Percentiles rank a stretch among this genome's conserved stretches.
phyloP scores from a whole-genome alignment of 805 yeast genomes.

The Lipomyces starkeyi region DNA sequence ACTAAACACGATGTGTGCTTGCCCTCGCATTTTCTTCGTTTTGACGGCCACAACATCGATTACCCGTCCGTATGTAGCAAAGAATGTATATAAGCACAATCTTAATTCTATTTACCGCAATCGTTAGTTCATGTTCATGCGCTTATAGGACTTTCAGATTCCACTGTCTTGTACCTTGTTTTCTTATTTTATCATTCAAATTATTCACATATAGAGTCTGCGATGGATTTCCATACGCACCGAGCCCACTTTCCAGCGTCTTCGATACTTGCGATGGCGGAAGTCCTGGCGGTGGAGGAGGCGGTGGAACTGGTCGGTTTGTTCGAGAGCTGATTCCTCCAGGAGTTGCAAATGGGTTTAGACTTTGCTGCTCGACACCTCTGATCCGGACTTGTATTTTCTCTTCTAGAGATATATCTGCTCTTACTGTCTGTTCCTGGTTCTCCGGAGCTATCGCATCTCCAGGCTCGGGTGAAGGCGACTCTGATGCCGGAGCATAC shows the following conservation, averaged over 20 bases:
- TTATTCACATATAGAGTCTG: conserved; percentile 50
- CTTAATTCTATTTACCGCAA: conserved; percentile 43
- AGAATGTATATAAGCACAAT: conserved; percentile 46
- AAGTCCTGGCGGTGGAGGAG: conserved; percentile 22
- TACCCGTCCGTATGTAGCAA: conserved; percentile 49
- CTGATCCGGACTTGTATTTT: conserved; percentile 14
- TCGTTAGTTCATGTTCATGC: neutral
- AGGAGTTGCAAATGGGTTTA: neutral
- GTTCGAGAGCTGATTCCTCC: conserved; percentile 23
- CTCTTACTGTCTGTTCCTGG: neutral
- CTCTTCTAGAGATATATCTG: conserved; percentile 6
- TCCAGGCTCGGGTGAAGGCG: neutral
- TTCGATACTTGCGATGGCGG: conserved; percentile 3
- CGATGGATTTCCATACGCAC: conserved; percentile 30
- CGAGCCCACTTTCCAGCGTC: conserved; percentile 1
- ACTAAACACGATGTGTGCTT: conserved; percentile 50
- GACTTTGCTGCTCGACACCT: conserved; percentile 13
- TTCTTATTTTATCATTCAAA: conserved; percentile 48
- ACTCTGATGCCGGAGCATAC: conserved; percentile 7
- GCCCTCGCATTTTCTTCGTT: conserved; percentile 51
- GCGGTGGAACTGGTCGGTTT: conserved; percentile 20
- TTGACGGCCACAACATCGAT: conserved; percentile 48
- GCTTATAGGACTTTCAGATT: neutral
- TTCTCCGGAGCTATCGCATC: neutral
- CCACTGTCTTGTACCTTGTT: conserved; percentile 39